Evolutionary conservation across 2,329 filamentous ascomycete species (phyloP).

Genomic region (Elsinoe ampelina): DNA sequence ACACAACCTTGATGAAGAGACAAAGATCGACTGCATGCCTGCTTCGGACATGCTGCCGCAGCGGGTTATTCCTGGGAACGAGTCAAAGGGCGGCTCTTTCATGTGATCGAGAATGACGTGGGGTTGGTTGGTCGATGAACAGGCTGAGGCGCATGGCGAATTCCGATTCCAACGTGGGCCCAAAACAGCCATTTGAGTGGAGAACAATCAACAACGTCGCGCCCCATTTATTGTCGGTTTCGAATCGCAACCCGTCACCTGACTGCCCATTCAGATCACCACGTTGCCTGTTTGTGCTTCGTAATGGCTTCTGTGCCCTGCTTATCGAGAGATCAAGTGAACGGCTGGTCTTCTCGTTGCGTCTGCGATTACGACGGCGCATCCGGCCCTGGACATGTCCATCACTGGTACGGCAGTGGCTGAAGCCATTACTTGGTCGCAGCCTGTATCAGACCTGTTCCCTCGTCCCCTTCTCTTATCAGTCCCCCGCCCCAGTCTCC

Average conservation of each 20-base stretch:
- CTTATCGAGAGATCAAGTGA: neutral
- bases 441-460: constrained; percentile 9
- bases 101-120: neutral
- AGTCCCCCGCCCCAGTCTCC: constrained; percentile 1
- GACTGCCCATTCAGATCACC: constrained; percentile 2
- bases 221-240: constrained; percentile 8
- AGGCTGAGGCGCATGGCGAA: neutral
- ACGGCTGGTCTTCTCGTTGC: neutral
- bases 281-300: neutral
- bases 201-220: constrained; percentile 1
- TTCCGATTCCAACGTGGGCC: neutral
- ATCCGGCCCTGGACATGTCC: neutral
- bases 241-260: neutral
- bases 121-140: neutral
- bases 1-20: neutral
- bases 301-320: neutral
- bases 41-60: neutral
- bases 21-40: neutral
- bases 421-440: neutral
- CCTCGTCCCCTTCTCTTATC: constrained; percentile 2
- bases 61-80: neutral
- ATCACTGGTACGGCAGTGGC: constrained; percentile 6
- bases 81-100: neutral
- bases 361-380: neutral
- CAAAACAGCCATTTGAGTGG: constrained; percentile 3